phyloP scores from a whole-genome alignment of 371 early-diverging fungal species.

The Rhizopus microsporus region DNA sequence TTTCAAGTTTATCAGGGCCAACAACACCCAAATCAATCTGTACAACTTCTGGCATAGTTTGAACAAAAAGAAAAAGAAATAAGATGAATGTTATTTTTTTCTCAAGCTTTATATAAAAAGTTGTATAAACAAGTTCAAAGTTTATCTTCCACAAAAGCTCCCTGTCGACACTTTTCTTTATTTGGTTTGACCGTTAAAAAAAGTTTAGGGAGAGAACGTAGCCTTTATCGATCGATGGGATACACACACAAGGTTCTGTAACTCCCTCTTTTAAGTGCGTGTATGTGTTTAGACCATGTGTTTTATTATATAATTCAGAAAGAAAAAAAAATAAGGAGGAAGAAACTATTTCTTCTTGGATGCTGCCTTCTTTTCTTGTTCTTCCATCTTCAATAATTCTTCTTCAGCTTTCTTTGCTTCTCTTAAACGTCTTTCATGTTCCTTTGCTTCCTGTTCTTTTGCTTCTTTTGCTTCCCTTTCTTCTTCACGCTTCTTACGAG shows the following conservation, averaged over 20 bases:
- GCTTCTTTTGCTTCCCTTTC: constrained; percentile 39
- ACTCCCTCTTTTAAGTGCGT: too few relatives aligned
- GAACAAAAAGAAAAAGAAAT: constrained; percentile 6
- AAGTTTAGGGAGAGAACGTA: background rate
- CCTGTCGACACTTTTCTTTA: constrained; percentile 2
- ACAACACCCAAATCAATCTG: constrained; percentile 11
- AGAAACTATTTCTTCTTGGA: constrained; percentile 1
- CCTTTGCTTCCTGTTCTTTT: constrained; percentile 31
- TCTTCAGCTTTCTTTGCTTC: constrained; percentile 38
- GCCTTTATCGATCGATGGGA: background rate
- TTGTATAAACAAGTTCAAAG: background rate
- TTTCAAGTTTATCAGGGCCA: constrained; percentile 39
- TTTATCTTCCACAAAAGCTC: background rate
- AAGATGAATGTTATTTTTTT: background rate
- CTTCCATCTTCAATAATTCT: constrained; percentile 29
- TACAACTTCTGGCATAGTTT: background rate
- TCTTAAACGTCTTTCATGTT: constrained; percentile 33
- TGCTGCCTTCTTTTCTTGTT: constrained; percentile 25
- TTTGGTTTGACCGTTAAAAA: background rate
- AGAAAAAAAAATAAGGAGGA: background rate
- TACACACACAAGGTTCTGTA: background rate
- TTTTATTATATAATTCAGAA: background rate
- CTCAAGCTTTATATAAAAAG: background rate
- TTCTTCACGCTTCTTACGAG: constrained; percentile 39
- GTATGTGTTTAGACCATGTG: too few relatives aligned